Conservation (phyloP, 768 basidiomycete genomes). For the Xerocomus spinulosus region DNA sequence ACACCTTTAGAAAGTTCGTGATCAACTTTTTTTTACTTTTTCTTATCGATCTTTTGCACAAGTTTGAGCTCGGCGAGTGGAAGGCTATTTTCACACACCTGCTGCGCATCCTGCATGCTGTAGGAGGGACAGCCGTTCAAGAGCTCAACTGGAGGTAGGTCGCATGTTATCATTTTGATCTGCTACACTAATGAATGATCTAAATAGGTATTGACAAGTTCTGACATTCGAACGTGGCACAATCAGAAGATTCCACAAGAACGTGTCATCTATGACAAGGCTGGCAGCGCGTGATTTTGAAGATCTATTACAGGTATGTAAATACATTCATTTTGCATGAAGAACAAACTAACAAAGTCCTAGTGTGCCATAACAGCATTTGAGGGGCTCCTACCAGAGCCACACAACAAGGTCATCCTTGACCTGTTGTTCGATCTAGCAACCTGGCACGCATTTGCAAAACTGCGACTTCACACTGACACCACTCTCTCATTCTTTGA, state of each 20-base stretch:
- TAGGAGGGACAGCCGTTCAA: background rate
- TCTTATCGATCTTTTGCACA: background rate
- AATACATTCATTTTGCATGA: background rate
- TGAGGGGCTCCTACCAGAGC: background rate
- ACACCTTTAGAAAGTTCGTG: background rate
- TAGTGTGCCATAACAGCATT: conserved; percentile 1
- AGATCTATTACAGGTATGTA: background rate
- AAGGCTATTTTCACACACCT: background rate
- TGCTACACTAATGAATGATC: no score
- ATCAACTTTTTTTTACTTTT: background rate
- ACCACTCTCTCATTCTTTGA: background rate
- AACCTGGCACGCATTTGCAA: background rate
- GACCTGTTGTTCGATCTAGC: no score
- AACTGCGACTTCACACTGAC: no score
- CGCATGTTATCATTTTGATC: no score
- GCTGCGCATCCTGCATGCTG: background rate
- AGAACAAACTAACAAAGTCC: background rate
- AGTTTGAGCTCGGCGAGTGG: background rate
- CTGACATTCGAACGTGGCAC: background rate
- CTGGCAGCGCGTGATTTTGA: background rate
- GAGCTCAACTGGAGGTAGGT: no score
- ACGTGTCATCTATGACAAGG: background rate
- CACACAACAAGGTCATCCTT: no score
- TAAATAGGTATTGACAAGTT: background rate
- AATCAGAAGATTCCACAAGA: background rate